Conservation (phyloP, 2,329 filamentous ascomycete genomes). For the Dothidotthia symphoricarpi region DNA sequence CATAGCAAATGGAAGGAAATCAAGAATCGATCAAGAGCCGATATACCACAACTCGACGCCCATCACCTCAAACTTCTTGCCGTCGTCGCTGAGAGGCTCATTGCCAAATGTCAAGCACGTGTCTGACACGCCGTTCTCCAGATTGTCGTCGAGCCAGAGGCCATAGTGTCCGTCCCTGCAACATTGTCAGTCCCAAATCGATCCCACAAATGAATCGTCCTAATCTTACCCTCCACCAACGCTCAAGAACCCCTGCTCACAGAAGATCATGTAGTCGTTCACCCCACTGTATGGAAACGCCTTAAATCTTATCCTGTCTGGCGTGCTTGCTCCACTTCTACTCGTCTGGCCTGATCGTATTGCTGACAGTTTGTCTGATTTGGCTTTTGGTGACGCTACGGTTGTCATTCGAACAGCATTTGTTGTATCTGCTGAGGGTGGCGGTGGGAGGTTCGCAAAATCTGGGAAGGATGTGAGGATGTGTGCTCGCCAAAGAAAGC, state of each 20-base stretch:
- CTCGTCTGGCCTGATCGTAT: conserved; percentile 32
- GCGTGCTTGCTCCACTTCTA: conserved; percentile 54
- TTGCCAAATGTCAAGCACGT: conserved; percentile 92
- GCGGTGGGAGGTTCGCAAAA: conserved; percentile 62
- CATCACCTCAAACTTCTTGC: conserved; percentile 84
- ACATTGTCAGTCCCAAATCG: conserved; percentile 5
- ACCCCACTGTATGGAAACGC: conserved; percentile 94
- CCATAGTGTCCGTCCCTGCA: conserved; percentile 78
- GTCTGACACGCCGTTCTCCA: conserved; percentile 80
- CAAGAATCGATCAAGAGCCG: conserved; percentile 48
- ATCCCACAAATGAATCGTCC: neutral
- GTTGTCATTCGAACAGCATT: conserved; percentile 63
- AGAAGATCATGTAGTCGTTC: conserved; percentile 96
- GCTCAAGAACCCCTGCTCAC: conserved; percentile 79
- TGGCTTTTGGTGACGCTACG: conserved; percentile 34
- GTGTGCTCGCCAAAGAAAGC: conserved; percentile 82
- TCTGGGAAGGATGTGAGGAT: conserved; percentile 56
- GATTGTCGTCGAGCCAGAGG: conserved; percentile 83
- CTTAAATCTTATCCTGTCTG: conserved; percentile 86
- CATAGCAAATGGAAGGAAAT: neutral
- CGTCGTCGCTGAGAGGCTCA: conserved; percentile 88
- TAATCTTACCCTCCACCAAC: conserved; percentile 69
- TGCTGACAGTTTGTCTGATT: conserved; percentile 27
- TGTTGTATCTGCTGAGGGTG: conserved; percentile 66
- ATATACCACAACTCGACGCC: conserved; percentile 94